Evolutionary conservation across 495 filamentous ascomycete species (phyloP), one percentile per base, ranked within the genome.

Genomic region (Aspergillus heteromorphus): DNA sequence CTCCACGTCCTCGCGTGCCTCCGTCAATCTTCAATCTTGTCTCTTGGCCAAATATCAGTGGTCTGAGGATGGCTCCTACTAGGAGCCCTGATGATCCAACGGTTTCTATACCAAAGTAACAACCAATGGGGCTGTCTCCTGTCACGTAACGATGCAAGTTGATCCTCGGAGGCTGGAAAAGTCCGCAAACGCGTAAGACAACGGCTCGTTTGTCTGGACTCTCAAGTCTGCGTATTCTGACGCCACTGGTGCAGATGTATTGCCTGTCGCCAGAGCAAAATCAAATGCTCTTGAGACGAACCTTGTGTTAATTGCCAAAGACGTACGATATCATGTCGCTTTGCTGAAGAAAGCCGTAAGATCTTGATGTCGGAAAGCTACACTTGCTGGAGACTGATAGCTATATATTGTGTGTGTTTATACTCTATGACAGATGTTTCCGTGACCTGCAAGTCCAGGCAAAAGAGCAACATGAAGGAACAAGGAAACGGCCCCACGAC

Each of bases 241-340:
- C 42, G 20, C 11, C 36, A 16, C 14, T 36, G 8, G 1, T 30
- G 13, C 43, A 72, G 69, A 51, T 70, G 66, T 48, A 36, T 58
- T 43, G 61, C 68, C 16, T 71, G 68, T 43, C 63, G 70, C 4
- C 63, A 68, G 48, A 69, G 69, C 56, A 73, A 73, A 48, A 71
- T 71, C 51, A 70, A 67, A 53, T 73, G 68, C 57, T 68, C 68
- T 9, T 65, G 65, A 27, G 45, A 58, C 14, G 61, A 63, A 10
- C 68, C 68, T 13, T 71, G 68, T 42, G 53, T 50, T 17, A 67
- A 70, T 42, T 73, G 68, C 45, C 55, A 53, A 31, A 48, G 64
- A 38, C 55, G 60, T 27, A 18, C 25, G 1, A 14, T 69, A 1
- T 49, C 48, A 17, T 69, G 66, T 41, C 60, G 55, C n/a, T 65